These are phyloP conservation scores for Vigna angularis DNA, from an alignment of 306 rosid genomes.

Conservation along the genomic window DNA sequence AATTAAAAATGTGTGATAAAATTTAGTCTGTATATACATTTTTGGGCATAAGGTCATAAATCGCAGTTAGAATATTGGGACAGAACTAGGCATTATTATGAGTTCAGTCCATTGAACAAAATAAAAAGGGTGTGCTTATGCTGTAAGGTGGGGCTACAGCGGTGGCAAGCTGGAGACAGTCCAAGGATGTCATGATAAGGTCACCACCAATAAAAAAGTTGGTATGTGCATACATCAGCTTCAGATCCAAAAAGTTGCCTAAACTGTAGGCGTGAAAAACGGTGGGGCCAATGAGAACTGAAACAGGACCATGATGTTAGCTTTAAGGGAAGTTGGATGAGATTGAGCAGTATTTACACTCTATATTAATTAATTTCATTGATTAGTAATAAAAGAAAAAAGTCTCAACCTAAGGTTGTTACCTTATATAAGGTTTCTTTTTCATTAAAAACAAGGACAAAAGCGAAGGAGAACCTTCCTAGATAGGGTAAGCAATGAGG, in stretches of 20 bases:
- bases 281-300: conserved; percentile 22
- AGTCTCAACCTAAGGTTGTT: too few relatives aligned
- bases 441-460: conserved; percentile 38
- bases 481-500: conserved; percentile 50
- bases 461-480: conserved; percentile 18
- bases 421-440: conserved; percentile 39
- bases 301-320: conserved; percentile 21
- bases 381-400: too few relatives aligned
- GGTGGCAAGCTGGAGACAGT: conserved; percentile 14
- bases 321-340: neutral
- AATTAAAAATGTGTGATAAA: neutral
- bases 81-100: neutral
- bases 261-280: conserved; percentile 7
- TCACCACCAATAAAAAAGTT: neutral
- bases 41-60: neutral
- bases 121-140: neutral
- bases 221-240: neutral
- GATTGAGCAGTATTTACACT: neutral
- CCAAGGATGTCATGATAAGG: neutral
- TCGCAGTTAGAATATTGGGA: neutral
- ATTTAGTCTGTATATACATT: neutral
- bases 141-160: neutral
- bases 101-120: neutral
- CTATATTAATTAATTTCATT: neutral
- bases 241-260: neutral